Base-by-base conservation (phyloP, 805 yeast species). In the Saccharomycopsis amapae region DNA sequence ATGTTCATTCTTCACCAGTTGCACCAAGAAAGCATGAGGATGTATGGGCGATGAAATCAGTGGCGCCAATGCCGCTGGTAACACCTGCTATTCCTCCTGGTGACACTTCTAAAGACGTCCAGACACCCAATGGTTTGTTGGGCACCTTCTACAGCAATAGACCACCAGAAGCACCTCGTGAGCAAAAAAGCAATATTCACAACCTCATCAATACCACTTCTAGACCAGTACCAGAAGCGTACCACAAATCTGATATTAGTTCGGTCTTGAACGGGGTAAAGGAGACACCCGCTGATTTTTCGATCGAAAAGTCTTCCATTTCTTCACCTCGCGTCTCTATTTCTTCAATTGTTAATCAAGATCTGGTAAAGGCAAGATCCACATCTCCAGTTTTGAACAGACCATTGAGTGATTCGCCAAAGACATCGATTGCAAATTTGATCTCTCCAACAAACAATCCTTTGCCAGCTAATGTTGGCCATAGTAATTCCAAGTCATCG, bases 351-450 rank as follows among this genome's bases (percentile, higher is more conserved):
- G 40, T 37, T 5, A 37, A 10, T 36, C 7, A 7, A 19, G 15
- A 36, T 22, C 24, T 13, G 5, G n/a, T n/a, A n/a, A n/a, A n/a
- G n/a, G n/a, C n/a, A n/a, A n/a, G n/a, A n/a, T n/a, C n/a, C n/a
- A n/a, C n/a, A n/a, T n/a, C n/a, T n/a, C n/a, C n/a, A n/a, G n/a
- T n/a, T n/a, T n/a, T n/a, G n/a, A n/a, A n/a, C n/a, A n/a, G n/a
- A n/a, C n/a, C n/a, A n/a, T n/a, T n/a, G n/a, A n/a, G 6, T 31
- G 35, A 31, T 31, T 39, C 49, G 10, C 46, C 43, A 23, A 40
- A 34, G 22, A 33, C 47, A 5, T 35, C 46, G 5, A 44, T 40
- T 13, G 32, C 44, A 13, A 38, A 42, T 28, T 41, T 17, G 15
- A 40, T 28, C n/a, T n/a, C n/a, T n/a, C n/a, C n/a, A n/a, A n/a